Evolutionary conservation across 2,329 filamentous ascomycete species (phyloP).

Genomic region (Sclerotinia sclerotiorum): DNA sequence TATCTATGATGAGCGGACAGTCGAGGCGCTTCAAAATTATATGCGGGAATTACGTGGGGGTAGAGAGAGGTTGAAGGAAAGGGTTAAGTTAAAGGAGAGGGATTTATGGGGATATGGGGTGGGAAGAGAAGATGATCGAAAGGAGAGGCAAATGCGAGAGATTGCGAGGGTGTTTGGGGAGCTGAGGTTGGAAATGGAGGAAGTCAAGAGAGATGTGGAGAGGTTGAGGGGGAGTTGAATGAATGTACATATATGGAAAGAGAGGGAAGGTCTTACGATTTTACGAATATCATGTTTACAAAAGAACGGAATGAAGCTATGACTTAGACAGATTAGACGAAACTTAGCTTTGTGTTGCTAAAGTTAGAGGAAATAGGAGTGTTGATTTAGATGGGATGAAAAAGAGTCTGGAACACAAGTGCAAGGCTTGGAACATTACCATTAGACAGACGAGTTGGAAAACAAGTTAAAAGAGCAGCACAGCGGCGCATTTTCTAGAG

Average conservation of each 20-base stretch:
- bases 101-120: conserved; percentile 40
- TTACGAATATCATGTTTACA: conserved; percentile 3
- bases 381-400: not conserved
- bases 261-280: not conserved
- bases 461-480: no score
- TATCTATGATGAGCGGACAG: conserved; percentile 38
- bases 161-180: conserved; percentile 40
- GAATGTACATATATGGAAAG: not conserved
- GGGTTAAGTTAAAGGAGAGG: conserved; percentile 33
- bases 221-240: conserved; percentile 32
- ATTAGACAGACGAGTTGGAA: not conserved
- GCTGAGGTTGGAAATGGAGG: conserved; percentile 35
- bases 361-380: not conserved
- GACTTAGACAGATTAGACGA: not conserved
- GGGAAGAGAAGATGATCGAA: conserved; percentile 32
- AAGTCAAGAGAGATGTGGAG: conserved; percentile 39
- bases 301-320: not conserved
- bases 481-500: not conserved
- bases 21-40: conserved; percentile 36
- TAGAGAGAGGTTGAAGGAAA: conserved; percentile 36
- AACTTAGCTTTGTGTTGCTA: not conserved
- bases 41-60: conserved; percentile 34
- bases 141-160: conserved; percentile 41
- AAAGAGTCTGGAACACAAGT: not conserved
- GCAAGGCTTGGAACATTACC: not conserved